Evolutionary conservation across 495 filamentous ascomycete genomes (phyloP), one percentile per base, ranked within the genome.

Genomic region (Penicillium longicatenatum): DNA sequence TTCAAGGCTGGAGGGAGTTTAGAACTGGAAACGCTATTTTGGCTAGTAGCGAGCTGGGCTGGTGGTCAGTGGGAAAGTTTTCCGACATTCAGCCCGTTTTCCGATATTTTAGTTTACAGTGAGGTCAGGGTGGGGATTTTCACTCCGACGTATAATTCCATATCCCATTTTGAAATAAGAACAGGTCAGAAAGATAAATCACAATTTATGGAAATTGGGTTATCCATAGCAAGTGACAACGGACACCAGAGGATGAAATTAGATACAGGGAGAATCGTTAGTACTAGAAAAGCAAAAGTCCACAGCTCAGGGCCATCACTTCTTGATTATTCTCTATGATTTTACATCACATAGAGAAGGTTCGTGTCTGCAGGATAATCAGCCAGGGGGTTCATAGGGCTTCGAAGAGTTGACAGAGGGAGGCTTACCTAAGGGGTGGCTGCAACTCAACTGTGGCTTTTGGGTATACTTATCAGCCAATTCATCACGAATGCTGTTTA

Each of bases 371-470:
- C 70, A 64, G 41, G 61, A 45, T 22, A 12, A 37, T 31, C n/a
- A 42, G 51, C 43, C 29, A 31, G 48, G 65, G 64, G 48, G 39
- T 41, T 66, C 53, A 66, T 60, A 54, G 17, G 11, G 10, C 37
- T 22, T 52, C 31, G 16, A 20, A 17, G 11, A 37, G 30, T 35
- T 14, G 29, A 19, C 10, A 29, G 3, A 21, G 12, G 19, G 11
- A 62, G 49, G 75, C 69, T 78, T 86, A 98, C 94, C 89, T 79
- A 98, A 78, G 51, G 94, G 94, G 76, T 98, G 94, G 74, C 92
- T 96, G 79, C 90, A 91, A 71, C 92, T 96, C 59, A 98, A 81
- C 80, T 98, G 94, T 61, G 94, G 94, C 78, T 97, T 97, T 76
- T 98, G 94, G 43, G 85, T 84, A 71, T 98, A 98, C 70, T 93